phyloP scores from a whole-genome alignment of 2,329 filamentous ascomycete genomes.

The Hysterium pulicare region DNA sequence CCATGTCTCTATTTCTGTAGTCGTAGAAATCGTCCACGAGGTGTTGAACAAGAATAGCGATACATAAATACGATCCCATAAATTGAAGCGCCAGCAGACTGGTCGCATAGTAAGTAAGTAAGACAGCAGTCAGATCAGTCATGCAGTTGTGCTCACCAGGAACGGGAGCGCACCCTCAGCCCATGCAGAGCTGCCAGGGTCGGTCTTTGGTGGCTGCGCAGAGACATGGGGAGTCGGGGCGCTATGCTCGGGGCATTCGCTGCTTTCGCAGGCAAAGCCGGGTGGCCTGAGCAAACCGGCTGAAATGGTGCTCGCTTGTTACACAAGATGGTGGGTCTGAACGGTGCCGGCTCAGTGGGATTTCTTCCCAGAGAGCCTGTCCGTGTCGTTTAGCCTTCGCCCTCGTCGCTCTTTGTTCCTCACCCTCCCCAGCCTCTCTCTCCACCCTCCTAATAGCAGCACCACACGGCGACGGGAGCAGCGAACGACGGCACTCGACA shows the following conservation, averaged over 20 bases:
- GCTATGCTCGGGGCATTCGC: not conserved
- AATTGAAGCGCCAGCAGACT: not conserved
- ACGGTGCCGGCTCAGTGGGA: too few relatives aligned
- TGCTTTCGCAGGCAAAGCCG: too few relatives aligned
- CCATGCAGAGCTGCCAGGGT: not conserved
- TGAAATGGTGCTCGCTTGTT: not conserved
- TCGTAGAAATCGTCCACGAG: not conserved
- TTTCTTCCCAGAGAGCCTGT: too few relatives aligned
- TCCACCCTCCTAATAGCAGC: not conserved
- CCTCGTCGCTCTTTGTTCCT: not conserved
- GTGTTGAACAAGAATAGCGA: too few relatives aligned
- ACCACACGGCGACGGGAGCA: not conserved
- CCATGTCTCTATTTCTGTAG: not conserved
- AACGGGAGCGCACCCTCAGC: not conserved
- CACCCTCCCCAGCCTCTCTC: not conserved
- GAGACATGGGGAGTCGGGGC: not conserved
- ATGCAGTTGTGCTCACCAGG: not conserved
- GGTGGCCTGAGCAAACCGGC: too few relatives aligned
- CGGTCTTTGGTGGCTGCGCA: not conserved
- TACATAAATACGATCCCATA: not conserved
- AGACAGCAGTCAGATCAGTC: constrained; percentile 1
- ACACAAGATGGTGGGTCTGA: not conserved
- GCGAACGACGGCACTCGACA: not conserved
- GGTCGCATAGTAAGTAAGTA: not conserved
- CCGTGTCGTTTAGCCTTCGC: too few relatives aligned